Percentiles rank a stretch among this genome's conserved stretches.
These are phyloP conservation scores for Lecanicillium sp. DNA, from an alignment of 2,329 filamentous ascomycete species.

Conservation along the genomic window DNA sequence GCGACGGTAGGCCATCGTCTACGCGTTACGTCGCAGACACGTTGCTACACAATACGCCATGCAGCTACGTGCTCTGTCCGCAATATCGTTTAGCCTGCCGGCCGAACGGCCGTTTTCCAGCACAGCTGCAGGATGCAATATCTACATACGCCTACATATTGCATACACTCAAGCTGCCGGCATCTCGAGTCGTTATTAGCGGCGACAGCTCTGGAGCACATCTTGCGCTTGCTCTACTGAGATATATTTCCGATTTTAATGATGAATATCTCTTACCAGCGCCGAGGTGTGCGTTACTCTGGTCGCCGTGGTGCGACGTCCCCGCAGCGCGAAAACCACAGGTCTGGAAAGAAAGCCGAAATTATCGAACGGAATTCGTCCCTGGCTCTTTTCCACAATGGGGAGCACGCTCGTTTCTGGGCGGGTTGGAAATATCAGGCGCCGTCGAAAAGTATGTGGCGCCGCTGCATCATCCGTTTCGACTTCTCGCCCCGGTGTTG, in stretches of 20 bases:
- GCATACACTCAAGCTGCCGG: neutral
- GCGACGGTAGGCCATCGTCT: neutral
- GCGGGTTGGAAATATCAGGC: neutral
- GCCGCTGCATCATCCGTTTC: neutral
- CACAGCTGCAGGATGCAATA: neutral
- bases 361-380: neutral
- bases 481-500: neutral
- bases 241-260: neutral
- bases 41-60: neutral
- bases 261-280: neutral
- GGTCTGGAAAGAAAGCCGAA: neutral
- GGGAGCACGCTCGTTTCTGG: neutral
- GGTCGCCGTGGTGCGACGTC: neutral
- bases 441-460: neutral
- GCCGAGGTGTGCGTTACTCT: neutral
- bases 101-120: neutral
- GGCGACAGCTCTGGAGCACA: neutral
- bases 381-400: neutral
- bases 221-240: neutral
- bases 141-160: neutral
- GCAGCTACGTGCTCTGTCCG: neutral
- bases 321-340: neutral
- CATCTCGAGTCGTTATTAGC: neutral
- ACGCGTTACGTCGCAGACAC: neutral
- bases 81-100: neutral